Percentiles rank a stretch among this genome's conserved stretches.
phyloP scores from a whole-genome alignment of 345 rosid species.

The Aquilaria yunnanensis region DNA sequence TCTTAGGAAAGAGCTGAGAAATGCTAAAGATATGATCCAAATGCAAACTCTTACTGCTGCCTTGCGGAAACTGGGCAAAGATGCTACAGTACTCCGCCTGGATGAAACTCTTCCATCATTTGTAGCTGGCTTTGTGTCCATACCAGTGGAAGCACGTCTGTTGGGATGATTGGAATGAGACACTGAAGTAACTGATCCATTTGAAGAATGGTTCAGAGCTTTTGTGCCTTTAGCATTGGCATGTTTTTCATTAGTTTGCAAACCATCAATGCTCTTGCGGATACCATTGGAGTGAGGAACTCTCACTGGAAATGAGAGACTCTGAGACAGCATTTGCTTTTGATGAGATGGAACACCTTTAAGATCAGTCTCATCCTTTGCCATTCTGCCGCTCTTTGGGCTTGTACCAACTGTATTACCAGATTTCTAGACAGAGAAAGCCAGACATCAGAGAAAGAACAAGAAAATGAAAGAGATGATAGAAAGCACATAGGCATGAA shows the following conservation, averaged over 20 bases:
- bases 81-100: constrained; percentile 27
- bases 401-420: constrained; percentile 14
- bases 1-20: background rate
- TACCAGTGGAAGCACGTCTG: constrained; percentile 21
- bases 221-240: constrained; percentile 20
- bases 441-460: background rate
- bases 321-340: constrained; percentile 53
- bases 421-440: constrained; percentile 34
- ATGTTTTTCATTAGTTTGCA: constrained; percentile 35
- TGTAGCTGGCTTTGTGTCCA: constrained; percentile 22
- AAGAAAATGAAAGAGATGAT: background rate
- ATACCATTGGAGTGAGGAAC: constrained; percentile 34
- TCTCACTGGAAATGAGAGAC: constrained; percentile 60
- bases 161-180: constrained; percentile 21
- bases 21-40: background rate
- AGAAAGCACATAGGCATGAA: background rate
- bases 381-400: constrained; percentile 36
- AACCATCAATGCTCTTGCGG: constrained; percentile 54
- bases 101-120: constrained; percentile 21
- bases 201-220: constrained; percentile 16
- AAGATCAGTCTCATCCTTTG: constrained; percentile 43
- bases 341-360: constrained; percentile 40
- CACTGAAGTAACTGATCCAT: constrained; percentile 24
- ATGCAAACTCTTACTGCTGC: constrained; percentile 29
- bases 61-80: constrained; percentile 27